Base-by-base conservation (phyloP, 1,284 basidiomycete species). In the Apiotrichum domesticum region DNA sequence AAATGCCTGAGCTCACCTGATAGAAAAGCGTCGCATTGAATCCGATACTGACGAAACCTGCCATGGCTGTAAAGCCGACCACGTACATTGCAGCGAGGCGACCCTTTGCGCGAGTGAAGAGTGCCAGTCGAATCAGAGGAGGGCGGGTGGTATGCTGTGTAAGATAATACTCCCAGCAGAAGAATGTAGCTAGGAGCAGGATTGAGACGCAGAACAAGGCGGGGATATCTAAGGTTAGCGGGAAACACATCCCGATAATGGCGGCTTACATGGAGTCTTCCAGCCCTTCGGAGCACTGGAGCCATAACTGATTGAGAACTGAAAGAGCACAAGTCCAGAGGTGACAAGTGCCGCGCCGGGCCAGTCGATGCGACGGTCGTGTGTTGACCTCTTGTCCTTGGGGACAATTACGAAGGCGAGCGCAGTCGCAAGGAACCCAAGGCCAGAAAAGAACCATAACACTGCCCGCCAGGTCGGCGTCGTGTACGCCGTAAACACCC, bases 271-370 rank as follows among this genome's bases (percentile, higher is more conserved):
- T 21, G 81, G 78, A 0, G 86, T 87, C 39, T 68, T 76, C 87
- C 87, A 91, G 32, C 82, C 80, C 11, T 83, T 62, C 0, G 83
- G 80, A 0, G 85, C 87, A 7, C 82, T 76, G 39, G 82, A 81
- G 3, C 85, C 88, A 66, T 90, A 83, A 35, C 84, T 83, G 0
- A 93, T 80, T 0, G 85, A 83, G 65, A 90, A 91, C 6, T 87
- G 80, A 62, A 92, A 79, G 4, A 91, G 58, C 34, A 63, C 54
- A 3, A 63, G 61, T 6, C 61, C 61, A 10, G 40, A 37, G 10
- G 61, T 63, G 35, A 60, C 48, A n/a, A 63, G 48, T 14, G 48
- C 45, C 3, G 61, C 61, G 6, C 61, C 61, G 8, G 51, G 14
- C 58, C 58, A 57, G 41, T 63, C 61, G 14, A 63, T 55, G 9